A percentile compares a stretch with the other conserved stretches of the same genome.
Evolutionary conservation across 164 flowering plant species (phyloP).

Genomic region (Liquidambar formosana): DNA sequence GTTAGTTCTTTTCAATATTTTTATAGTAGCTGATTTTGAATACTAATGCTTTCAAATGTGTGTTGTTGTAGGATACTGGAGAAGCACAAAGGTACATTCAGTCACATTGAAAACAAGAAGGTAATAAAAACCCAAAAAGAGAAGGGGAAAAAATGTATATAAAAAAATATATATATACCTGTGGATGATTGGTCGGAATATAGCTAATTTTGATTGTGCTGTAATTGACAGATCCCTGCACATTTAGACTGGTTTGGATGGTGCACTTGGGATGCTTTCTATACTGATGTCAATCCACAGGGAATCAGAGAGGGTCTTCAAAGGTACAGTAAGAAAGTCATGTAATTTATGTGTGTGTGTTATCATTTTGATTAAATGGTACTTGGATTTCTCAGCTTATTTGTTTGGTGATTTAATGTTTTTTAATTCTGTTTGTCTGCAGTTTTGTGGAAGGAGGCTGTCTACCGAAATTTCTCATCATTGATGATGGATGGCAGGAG

Average conservation of each 20-base stretch:
- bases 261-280: constrained; percentile 95
- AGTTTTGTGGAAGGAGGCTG: constrained; percentile 61
- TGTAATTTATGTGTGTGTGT: too few species aligned
- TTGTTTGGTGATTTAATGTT: not conserved
- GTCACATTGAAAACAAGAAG: constrained; percentile 55
- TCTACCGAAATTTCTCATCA: constrained; percentile 65
- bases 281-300: constrained; percentile 50
- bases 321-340: constrained; percentile 35
- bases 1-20: not conserved
- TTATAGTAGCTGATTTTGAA: not conserved
- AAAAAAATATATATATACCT: too few species aligned
- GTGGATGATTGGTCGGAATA: not conserved
- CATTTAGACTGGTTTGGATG: constrained; percentile 81
- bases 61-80: constrained; percentile 49
- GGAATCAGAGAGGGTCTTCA: constrained; percentile 70
- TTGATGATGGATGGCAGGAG: constrained; percentile 92
- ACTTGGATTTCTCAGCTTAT: not conserved
- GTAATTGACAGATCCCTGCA: constrained; percentile 46
- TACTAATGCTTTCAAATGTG: not conserved
- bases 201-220: not conserved
- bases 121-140: constrained; percentile 22
- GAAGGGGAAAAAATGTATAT: not conserved
- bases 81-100: constrained; percentile 61
- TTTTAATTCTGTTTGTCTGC: constrained; percentile 5
- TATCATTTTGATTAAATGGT: too few species aligned